These are phyloP conservation scores for Drosera spatulata DNA, from an alignment of 179 eudicot species.

Conservation along the genomic window DNA sequence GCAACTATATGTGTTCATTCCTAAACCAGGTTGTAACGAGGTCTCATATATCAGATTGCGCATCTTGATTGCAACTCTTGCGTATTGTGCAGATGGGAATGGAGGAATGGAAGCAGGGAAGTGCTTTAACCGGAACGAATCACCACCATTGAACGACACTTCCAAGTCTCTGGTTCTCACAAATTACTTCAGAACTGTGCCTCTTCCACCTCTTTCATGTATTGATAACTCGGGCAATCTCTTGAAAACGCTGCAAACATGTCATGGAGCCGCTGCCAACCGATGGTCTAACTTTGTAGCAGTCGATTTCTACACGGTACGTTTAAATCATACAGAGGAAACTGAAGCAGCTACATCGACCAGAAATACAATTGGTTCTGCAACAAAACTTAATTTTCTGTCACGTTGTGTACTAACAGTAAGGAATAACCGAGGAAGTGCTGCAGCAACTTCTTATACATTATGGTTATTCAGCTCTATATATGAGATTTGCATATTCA, in stretches of 20 bases:
- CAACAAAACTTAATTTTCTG: too few species aligned
- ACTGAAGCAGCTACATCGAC: too few species aligned
- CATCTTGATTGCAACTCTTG: not conserved
- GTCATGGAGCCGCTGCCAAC: slow-evolving; percentile 41
- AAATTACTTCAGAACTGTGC: slow-evolving; percentile 42
- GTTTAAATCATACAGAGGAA: too few species aligned
- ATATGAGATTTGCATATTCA: too few species aligned
- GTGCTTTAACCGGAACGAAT: slow-evolving; percentile 58
- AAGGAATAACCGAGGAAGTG: too few species aligned
- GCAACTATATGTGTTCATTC: too few species aligned
- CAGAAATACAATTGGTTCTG: too few species aligned
- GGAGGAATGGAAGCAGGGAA: slow-evolving; percentile 51
- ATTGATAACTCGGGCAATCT: slow-evolving; percentile 42
- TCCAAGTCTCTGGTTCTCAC: slow-evolving; percentile 56
- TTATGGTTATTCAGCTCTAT: not conserved
- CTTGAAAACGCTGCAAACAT: slow-evolving; percentile 38
- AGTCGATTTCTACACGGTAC: slow-evolving; percentile 72
- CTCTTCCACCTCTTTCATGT: slow-evolving; percentile 37
- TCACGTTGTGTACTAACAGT: too few species aligned
- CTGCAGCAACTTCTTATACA: not conserved
- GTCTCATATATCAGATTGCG: too few species aligned
- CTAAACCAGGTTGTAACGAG: not conserved
- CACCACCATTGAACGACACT: slow-evolving; percentile 36
- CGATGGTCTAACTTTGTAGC: slow-evolving; percentile 82
- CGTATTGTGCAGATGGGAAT: slow-evolving; percentile 41